Evolutionary conservation across 75 land plant genomes (phyloP).

Genomic region (Selaginella moellendorffii): DNA sequence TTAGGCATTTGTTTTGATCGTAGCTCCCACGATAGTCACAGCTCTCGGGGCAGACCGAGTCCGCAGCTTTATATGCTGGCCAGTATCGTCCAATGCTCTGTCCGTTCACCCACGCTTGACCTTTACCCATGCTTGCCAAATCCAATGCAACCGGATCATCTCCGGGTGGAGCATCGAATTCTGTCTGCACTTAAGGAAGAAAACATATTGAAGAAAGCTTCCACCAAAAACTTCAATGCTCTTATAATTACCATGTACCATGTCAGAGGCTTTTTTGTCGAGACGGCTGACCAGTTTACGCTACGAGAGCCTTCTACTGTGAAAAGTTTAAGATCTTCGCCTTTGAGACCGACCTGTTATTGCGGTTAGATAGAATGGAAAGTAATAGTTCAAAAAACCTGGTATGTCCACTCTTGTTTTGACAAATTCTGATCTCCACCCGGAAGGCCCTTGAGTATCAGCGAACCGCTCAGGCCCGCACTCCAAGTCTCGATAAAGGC

Average conservation of each 20-base stretch:
- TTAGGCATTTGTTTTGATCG: conserved; percentile 40
- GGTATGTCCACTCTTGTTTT: background rate
- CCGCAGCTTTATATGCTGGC: conserved; percentile 36
- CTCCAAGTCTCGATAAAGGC: background rate
- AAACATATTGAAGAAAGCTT: background rate
- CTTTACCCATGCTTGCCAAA: conserved; percentile 71
- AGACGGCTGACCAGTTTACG: background rate
- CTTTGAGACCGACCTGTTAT: background rate
- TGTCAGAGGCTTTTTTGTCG: background rate
- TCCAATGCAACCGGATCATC: conserved; percentile 74
- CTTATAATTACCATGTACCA: background rate
- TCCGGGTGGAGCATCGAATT: conserved; percentile 65
- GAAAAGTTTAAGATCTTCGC: background rate
- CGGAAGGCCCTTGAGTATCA: background rate
- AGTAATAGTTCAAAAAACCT: background rate
- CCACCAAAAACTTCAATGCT: background rate
- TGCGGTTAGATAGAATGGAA: background rate
- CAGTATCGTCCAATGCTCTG: conserved; percentile 73
- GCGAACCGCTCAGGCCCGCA: background rate
- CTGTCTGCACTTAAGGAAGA: conserved; percentile 26
- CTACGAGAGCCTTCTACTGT: background rate
- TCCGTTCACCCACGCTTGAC: conserved; percentile 81
- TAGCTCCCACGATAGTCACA: conserved; percentile 57
- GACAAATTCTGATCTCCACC: background rate
- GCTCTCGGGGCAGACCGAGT: conserved; percentile 27